phyloP scores from a whole-genome alignment of 1,284 basidiomycete genomes.

The Coniferiporia weirii region DNA sequence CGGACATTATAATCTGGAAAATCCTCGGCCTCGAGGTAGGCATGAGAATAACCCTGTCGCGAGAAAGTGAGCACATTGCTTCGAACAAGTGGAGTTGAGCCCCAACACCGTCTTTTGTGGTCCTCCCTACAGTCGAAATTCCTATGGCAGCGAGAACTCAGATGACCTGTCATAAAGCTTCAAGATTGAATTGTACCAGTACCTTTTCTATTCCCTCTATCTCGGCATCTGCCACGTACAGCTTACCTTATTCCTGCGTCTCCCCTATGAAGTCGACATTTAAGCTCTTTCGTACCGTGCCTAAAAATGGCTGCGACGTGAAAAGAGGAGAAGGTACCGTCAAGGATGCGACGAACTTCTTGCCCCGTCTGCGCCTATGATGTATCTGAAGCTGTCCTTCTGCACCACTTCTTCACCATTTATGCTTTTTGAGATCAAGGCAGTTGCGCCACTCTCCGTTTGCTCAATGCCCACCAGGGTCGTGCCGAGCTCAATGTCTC shows the following conservation, averaged over 20 bases:
- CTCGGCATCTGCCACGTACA: constrained; percentile 6
- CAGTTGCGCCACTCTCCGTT: constrained; percentile 13
- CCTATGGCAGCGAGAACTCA: neutral
- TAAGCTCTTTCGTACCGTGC: constrained; percentile 33
- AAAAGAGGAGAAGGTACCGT: neutral
- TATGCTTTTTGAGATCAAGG: neutral
- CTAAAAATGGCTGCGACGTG: constrained; percentile 16
- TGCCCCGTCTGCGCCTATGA: constrained; percentile 37
- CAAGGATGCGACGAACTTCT: constrained; percentile 23
- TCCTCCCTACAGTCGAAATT: neutral
- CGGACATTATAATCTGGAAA: constrained; percentile 7
- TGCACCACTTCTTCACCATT: constrained; percentile 2
- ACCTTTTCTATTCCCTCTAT: neutral
- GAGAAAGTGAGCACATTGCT: neutral
- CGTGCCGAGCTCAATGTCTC: constrained; percentile 14
- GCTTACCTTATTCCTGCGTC: constrained; percentile 28
- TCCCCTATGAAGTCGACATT: constrained; percentile 43
- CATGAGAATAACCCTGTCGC: neutral
- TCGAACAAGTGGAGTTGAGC: neutral
- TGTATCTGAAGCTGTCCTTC: constrained; percentile 7
- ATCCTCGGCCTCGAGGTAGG: neutral
- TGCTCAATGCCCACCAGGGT: constrained; percentile 15
- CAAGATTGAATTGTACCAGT: neutral
- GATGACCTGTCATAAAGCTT: neutral
- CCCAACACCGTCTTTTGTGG: neutral